A percentile compares a stretch with the other conserved stretches of the same genome.
Conservation (phyloP, 352 stramenopile species). For the Pythium angustatum region DNA sequence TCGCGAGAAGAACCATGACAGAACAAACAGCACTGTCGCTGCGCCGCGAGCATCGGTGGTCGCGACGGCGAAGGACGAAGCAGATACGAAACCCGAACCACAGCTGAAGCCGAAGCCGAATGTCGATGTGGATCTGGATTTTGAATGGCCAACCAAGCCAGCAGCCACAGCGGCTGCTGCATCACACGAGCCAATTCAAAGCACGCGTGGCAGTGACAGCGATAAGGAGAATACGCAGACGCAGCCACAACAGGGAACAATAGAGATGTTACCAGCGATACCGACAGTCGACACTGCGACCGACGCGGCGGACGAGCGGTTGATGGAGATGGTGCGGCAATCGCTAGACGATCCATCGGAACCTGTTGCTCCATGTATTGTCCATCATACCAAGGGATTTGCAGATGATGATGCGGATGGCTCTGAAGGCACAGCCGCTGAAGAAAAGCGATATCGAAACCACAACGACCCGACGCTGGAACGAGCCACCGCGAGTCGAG, state of each 20-base stretch:
- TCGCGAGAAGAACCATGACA: slow-evolving; percentile 1
- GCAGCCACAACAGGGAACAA: background rate
- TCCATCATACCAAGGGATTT: background rate
- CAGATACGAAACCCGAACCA: slow-evolving; percentile 24
- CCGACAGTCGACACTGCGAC: background rate
- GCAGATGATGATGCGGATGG: background rate
- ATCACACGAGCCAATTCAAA: background rate
- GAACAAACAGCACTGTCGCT: background rate
- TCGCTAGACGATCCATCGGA: slow-evolving; percentile 5
- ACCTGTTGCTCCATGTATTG: no score
- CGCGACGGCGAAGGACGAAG: background rate
- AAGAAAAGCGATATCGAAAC: background rate
- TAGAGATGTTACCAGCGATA: background rate
- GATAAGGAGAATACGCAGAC: slow-evolving; percentile 4
- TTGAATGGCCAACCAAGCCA: slow-evolving; percentile 8
- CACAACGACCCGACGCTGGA: no score
- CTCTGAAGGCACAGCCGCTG: background rate
- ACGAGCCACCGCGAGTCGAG: no score
- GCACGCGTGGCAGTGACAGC: background rate
- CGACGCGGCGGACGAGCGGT: background rate
- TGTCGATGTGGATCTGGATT: slow-evolving; percentile 19
- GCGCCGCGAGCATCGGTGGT: background rate
- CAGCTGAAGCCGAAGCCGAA: slow-evolving; percentile 7
- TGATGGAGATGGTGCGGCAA: slow-evolving; percentile 9
- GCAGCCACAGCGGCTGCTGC: background rate